Evolutionary conservation across 306 rosid species (phyloP), one percentile per base, ranked within the genome.

Genomic region (Potentilla sterilis): DNA sequence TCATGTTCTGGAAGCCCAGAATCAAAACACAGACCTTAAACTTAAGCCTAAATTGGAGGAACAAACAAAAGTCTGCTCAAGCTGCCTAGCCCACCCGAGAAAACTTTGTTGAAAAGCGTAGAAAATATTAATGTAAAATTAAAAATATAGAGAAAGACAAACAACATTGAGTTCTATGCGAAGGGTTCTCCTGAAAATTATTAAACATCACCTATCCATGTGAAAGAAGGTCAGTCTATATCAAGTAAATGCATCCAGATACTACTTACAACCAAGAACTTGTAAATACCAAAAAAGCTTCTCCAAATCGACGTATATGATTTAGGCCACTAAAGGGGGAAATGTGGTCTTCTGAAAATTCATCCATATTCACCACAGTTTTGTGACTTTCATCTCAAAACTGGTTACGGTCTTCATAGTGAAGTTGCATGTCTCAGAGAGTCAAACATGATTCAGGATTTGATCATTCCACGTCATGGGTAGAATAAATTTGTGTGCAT

Each of bases 221-320:
- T 21, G 52, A 67, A 67, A 10, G 72, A 14, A 67, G 51, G 28
- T 67, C 37, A 37, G 42, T 16, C 10, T 16, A 21, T 4, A 18
- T 65, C 47, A 37, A 65, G 46, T 40, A 22, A 58, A 58, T 22
- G 64, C 64, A 58, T 22, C 37, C 47, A 65, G 32, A 65, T 10
- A 18, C 28, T 43, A 21, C 4, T 32, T 15, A 67, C 72, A 67
- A 42, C 52, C 72, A 48, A 10, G 28, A 42, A 10, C 12, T 42
- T 67, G 51, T 67, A 18, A n/a, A 43, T 67, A 67, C 35, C 72
- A 28, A 28, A 67, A 14, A 67, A 66, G 13, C 70, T 37, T 65
- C 28, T 38, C 47, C 70, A 19, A 65, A 24, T 19, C 9, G n/a
- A 38, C 19, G 38, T 51, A 52, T 19, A 9, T 42, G 52, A 42